Base-by-base conservation (phyloP, 179 eudicot genomes). In the Vitellaria paradoxa region DNA sequence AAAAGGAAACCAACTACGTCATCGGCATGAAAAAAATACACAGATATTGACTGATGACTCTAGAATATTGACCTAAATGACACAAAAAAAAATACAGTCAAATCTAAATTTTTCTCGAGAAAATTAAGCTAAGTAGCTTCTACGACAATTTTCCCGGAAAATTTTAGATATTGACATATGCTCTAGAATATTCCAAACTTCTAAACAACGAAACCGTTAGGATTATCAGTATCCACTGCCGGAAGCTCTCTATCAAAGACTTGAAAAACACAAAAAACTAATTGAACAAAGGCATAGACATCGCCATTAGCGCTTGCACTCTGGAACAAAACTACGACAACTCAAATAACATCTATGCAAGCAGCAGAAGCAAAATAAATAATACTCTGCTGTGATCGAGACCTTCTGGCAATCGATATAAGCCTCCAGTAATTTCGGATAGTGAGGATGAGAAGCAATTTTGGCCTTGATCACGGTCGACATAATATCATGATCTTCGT, bases 341-440 rank as follows among this genome's bases (percentile, higher is more conserved):
- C 11, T n/a, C 6, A 15, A 57, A 40, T 11, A 72, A 65, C 8
- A 37, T 24, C 7, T n/a, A 53, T n/a, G 45, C 45, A 15, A 46
- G 52, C 21, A 75, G 13, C 46, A 69, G 3, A 56, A 66, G 71
- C 14, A 42, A 53, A 57, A 60, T 20, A 60, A 73, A 60, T 20
- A 61, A 37, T 50, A 40, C 52, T 75, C 17, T 18, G n/a, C 1
- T 18, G 26, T 76, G 52, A 21, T 37, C 73, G 15, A 10, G 40
- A 94, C 99, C 99, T 95, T 95, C 61, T 90, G 97, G 75, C 95
- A 95, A 76, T 88, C 95, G 69, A 95, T 86, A 76, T 89, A 95
- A 46, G 99, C 87, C 59, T 89, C 83, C 2, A 95, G 86, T 30
- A 95, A 83, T 55, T 85, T 87, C 6, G 95, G 89, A 80, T 93